phyloP scores from a whole-genome alignment of 1,139 yeast genomes.

The Kluyveromyces sp. region DNA sequence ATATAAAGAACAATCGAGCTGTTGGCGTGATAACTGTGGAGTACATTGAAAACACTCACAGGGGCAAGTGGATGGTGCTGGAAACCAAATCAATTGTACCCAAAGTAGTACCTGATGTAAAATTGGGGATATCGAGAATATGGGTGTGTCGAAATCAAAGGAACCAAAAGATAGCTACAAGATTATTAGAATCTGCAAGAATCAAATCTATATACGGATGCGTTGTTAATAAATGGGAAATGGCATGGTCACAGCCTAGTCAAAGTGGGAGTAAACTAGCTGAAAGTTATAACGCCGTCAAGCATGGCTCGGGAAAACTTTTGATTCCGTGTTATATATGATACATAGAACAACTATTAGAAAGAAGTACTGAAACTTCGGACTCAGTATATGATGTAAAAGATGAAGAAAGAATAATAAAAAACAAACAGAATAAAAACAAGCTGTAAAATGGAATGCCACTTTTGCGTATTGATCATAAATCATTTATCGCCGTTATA shows the following conservation, averaged over 20 bases:
- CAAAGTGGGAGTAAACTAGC: conserved; percentile 30
- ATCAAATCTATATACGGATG: conserved; percentile 16
- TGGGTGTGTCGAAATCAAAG: conserved; percentile 29
- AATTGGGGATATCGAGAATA: conserved; percentile 27
- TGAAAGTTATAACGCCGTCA: conserved; percentile 23
- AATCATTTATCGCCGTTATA: neutral
- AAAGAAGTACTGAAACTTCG: no score
- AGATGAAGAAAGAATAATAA: no score
- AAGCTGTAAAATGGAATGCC: no score
- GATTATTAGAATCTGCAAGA: conserved; percentile 25
- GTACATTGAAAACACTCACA: conserved; percentile 10
- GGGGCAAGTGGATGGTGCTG: conserved; percentile 29
- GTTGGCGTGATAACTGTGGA: conserved; percentile 27
- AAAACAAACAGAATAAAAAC: no score
- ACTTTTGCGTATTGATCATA: no score
- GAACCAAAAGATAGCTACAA: conserved; percentile 23
- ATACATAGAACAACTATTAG: neutral
- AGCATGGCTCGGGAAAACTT: conserved; percentile 27
- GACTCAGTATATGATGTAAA: no score
- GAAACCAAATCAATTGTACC: conserved; percentile 21
- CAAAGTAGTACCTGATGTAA: conserved; percentile 20
- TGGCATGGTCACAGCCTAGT: conserved; percentile 32
- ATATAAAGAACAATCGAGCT: conserved; percentile 23
- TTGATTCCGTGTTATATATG: conserved; percentile 27
- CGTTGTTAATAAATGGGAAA: conserved; percentile 15